phyloP scores from a whole-genome alignment of 169 alveolate genomes.

The Fabrea salina region DNA sequence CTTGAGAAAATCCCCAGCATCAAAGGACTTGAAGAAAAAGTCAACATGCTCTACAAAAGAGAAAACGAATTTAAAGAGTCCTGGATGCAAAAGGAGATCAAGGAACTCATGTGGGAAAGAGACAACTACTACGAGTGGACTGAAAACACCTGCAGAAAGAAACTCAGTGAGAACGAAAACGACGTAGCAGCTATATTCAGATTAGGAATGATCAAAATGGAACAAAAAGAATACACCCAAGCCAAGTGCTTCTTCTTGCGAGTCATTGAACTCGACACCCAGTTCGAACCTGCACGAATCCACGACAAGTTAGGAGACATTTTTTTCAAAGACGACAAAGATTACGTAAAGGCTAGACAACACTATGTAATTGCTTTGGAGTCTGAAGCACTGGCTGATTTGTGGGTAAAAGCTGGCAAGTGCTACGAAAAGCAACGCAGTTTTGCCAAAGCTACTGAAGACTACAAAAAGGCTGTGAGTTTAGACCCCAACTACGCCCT shows the following conservation, averaged over 20 bases:
- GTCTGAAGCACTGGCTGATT: slow-evolving; percentile 40
- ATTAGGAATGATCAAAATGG: slow-evolving; percentile 39
- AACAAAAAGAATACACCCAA: slow-evolving; percentile 50
- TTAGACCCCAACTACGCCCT: slow-evolving; percentile 38
- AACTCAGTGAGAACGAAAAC: slow-evolving; percentile 40
- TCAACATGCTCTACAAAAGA: neutral
- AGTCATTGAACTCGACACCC: slow-evolving; percentile 39
- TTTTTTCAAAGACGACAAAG: slow-evolving; percentile 41
- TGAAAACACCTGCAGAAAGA: slow-evolving; percentile 22
- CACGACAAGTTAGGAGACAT: slow-evolving; percentile 56
- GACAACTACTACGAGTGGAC: slow-evolving; percentile 13
- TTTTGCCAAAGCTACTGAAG: slow-evolving; percentile 51
- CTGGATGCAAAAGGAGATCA: neutral
- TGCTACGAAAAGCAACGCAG: slow-evolving; percentile 68
- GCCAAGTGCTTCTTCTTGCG: slow-evolving; percentile 42
- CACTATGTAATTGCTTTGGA: slow-evolving; percentile 8
- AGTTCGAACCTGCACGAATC: slow-evolving; percentile 39
- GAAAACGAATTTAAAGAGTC: slow-evolving; percentile 7
- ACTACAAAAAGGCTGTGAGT: slow-evolving; percentile 47
- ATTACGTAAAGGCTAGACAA: slow-evolving; percentile 44
- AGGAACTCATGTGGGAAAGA: neutral
- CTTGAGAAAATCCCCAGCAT: neutral
- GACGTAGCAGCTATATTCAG: slow-evolving; percentile 39
- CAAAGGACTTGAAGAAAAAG: slow-evolving; percentile 30
- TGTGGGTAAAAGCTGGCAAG: slow-evolving; percentile 59